Evolutionary conservation across 129 eudicot genomes (phyloP).

Genomic region (Tagetes erecta): DNA sequence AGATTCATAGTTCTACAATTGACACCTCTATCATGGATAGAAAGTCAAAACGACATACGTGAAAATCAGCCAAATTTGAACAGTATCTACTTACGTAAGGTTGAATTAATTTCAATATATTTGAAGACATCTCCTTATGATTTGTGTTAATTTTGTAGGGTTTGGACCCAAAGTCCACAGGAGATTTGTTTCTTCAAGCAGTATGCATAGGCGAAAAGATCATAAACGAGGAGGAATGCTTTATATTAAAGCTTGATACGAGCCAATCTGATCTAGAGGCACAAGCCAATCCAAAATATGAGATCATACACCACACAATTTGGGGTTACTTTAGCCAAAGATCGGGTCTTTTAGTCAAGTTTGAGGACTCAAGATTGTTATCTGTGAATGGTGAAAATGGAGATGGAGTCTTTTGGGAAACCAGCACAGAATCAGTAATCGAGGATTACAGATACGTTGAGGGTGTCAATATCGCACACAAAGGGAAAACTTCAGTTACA

Average conservation of each 20-base stretch:
- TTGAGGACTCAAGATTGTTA: slow-evolving; percentile 85
- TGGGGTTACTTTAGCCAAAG: slow-evolving; percentile 99
- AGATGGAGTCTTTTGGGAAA: slow-evolving; percentile 86
- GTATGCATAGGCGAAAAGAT: slow-evolving; percentile 93
- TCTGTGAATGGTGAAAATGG: slow-evolving; percentile 65
- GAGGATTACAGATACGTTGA: slow-evolving; percentile 89
- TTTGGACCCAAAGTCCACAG: slow-evolving; percentile 70
- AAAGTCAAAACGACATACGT: neutral
- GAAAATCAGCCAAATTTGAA: neutral
- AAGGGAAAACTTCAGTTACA: slow-evolving; percentile 72
- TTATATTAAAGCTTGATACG: slow-evolving; percentile 75
- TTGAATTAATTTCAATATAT: neutral
- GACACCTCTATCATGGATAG: neutral
- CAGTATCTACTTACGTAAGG: neutral
- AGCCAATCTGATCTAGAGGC: slow-evolving; percentile 80
- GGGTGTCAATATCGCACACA: slow-evolving; percentile 87
- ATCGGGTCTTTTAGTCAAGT: slow-evolving; percentile 82
- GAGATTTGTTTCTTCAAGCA: slow-evolving; percentile 74
- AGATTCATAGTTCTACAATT: neutral
- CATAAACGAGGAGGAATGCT: slow-evolving; percentile 83
- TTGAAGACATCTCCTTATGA: neutral
- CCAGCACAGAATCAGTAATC: slow-evolving; percentile 80
- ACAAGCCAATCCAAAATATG: slow-evolving; percentile 65
- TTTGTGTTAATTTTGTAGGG: slow-evolving; percentile 43
- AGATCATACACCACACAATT: slow-evolving; percentile 86